phyloP scores from a whole-genome alignment of 345 rosid species.

The Aquilaria malaccensis region DNA sequence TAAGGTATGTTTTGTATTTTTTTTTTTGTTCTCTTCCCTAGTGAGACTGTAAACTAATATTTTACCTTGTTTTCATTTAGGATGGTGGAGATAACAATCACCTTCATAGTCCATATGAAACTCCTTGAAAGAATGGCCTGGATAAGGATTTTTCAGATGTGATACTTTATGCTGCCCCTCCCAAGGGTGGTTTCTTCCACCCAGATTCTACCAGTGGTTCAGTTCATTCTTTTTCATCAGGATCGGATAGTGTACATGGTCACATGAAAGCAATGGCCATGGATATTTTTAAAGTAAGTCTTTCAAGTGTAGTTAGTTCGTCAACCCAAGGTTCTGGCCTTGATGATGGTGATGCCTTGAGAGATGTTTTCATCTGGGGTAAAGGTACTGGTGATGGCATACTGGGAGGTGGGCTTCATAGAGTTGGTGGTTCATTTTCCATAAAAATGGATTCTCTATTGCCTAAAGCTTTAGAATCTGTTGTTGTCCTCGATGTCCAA shows the following conservation, averaged over 20 bases:
- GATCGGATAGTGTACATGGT: slow-evolving; percentile 85
- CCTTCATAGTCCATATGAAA: slow-evolving; percentile 85
- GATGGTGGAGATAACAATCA: slow-evolving; percentile 69
- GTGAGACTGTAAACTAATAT: slow-evolving; percentile 10
- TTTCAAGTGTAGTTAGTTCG: slow-evolving; percentile 90
- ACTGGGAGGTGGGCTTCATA: slow-evolving; percentile 61
- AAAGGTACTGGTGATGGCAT: slow-evolving; percentile 63
- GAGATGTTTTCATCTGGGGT: slow-evolving; percentile 81
- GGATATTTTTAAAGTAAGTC: slow-evolving; percentile 93
- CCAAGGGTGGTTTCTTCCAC: slow-evolving; percentile 71
- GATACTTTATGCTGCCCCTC: slow-evolving; percentile 68
- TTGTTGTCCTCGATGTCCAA: slow-evolving; percentile 74
- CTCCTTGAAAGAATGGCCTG: slow-evolving; percentile 88
- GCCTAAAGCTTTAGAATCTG: slow-evolving; percentile 71
- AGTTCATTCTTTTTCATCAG: slow-evolving; percentile 89
- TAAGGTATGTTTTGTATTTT: slow-evolving; percentile 53
- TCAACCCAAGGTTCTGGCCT: slow-evolving; percentile 85
- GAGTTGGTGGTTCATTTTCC: slow-evolving; percentile 34
- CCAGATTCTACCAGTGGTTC: slow-evolving; percentile 80
- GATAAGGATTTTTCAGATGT: slow-evolving; percentile 88
- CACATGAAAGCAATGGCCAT: slow-evolving; percentile 61
- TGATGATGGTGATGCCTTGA: slow-evolving; percentile 75
- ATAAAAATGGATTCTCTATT: slow-evolving; percentile 51
- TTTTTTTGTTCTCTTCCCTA: slow-evolving; percentile 8
- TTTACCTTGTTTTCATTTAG: slow-evolving; percentile 31